Base-by-base conservation (phyloP, 345 rosid genomes). In the Heritiera fomes region DNA sequence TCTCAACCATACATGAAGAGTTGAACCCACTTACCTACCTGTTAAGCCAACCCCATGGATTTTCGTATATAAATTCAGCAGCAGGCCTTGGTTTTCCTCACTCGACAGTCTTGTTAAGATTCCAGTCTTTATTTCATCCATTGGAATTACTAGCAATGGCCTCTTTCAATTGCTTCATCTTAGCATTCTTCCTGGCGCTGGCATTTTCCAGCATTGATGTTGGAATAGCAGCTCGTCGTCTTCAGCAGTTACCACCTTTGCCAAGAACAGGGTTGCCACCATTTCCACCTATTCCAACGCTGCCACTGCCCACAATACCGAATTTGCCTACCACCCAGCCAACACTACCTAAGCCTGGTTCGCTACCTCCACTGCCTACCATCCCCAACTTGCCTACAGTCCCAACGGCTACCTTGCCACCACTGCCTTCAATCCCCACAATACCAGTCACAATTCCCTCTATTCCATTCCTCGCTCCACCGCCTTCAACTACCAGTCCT, bases 401-500 rank as follows among this genome's bases (percentile, higher is more conserved):
- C 60, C 87, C 84, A 3, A 56, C 5, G 65, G 8, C 63, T 32
- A 62, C 81, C 1, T 2, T 80, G 56, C 85, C 86, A 17, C 83
- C 83, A 3, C 46, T 82, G 15, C 83, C 86, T 8, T 66, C 78
- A 32, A 46, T 82, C 61, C 85, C 85, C 13, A 76, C 78, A 23
- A 61, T 80, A 18, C 83, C 86, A 6, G 78, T 79, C 3, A 2
- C 59, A 7, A 50, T 73, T 56, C 77, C 77, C 49, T 14, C 72
- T n/a, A 61, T 76, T 49, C 79, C 71, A 17, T 76, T 76, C 45
- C 58, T 76, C 49, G 30, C 79, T 63, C 79, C 79, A 50, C 79
- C 71, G 49, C 79, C 79, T 63, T 46, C 71, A 30, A 64, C 79
- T 6, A 62, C 50, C 56, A 76, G 43, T 49, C 79, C 79, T 64